A percentile compares a stretch with the other conserved stretches of the same genome.
These are phyloP conservation scores for Paramarasmius palmivorus DNA, from an alignment of 1,284 basidiomycete species.

Conservation along the genomic window DNA sequence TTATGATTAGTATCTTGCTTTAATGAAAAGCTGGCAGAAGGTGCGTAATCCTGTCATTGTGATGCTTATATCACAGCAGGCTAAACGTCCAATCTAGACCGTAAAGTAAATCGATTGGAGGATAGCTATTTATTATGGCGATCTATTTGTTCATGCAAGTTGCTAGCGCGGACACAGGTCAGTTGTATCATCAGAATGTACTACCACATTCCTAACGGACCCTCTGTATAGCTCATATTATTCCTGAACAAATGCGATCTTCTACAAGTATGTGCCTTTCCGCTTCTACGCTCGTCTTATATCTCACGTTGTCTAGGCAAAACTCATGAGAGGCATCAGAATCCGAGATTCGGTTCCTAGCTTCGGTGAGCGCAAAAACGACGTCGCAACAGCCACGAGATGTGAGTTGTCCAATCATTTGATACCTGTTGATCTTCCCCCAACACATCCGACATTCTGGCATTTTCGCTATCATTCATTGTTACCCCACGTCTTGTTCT, in stretches of 20 bases:
- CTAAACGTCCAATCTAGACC: slow-evolving; percentile 36
- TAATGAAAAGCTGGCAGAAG: slow-evolving; percentile 67
- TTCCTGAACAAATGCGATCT: slow-evolving; percentile 71
- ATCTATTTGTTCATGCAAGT: slow-evolving; percentile 61
- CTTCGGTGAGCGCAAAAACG: slow-evolving; percentile 63
- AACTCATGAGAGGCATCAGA: slow-evolving; percentile 58
- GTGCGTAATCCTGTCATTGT: slow-evolving; percentile 3
- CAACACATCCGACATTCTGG: no score
- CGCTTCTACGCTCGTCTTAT: no score
- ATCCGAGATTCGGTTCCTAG: slow-evolving; percentile 64
- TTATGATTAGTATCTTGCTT: slow-evolving; percentile 61
- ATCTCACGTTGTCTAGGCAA: slow-evolving; percentile 31
- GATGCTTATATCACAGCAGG: background rate
- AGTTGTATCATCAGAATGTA: slow-evolving; percentile 13
- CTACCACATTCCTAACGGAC: background rate
- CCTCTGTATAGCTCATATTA: slow-evolving; percentile 19
- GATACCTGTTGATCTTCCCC: background rate
- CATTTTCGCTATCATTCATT: background rate
- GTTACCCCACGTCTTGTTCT: background rate
- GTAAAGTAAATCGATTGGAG: slow-evolving; percentile 65
- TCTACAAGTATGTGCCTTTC: slow-evolving; percentile 37
- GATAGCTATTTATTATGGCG: slow-evolving; percentile 75
- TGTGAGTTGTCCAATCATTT: slow-evolving; percentile 42
- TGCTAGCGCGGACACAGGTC: slow-evolving; percentile 59
- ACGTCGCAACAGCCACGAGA: slow-evolving; percentile 52